phyloP scores from a whole-genome alignment of 176 grass and related monocot genomes.

The Eragrostis nindensis region DNA sequence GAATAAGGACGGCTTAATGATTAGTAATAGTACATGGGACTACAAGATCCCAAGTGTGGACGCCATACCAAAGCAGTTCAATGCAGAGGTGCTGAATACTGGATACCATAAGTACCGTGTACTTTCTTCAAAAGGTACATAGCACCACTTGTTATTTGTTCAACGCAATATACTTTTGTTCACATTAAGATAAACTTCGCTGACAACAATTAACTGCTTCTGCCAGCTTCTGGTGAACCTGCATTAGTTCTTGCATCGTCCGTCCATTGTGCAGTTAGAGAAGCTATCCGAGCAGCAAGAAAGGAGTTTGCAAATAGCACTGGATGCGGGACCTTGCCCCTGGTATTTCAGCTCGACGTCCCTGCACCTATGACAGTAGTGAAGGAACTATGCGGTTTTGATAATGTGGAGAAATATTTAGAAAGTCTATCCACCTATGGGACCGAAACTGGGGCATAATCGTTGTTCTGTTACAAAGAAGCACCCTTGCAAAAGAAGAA shows the following conservation, averaged over 20 bases:
- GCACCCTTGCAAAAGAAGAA: too few relatives aligned
- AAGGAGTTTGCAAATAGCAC: conserved; percentile 35
- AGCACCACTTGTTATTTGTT: neutral
- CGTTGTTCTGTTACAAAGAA: neutral
- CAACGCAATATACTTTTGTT: neutral
- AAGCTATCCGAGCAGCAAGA: conserved; percentile 61
- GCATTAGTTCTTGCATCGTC: conserved; percentile 71
- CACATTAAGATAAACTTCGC: neutral
- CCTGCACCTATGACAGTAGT: conserved; percentile 77
- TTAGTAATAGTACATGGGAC: conserved; percentile 63
- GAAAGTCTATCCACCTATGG: conserved; percentile 14
- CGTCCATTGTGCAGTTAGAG: conserved; percentile 68
- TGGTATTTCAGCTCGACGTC: conserved; percentile 59
- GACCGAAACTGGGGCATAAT: neutral
- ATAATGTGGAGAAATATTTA: conserved; percentile 73
- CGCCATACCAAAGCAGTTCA: conserved; percentile 69
- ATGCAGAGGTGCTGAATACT: conserved; percentile 56
- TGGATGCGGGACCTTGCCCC: conserved; percentile 1
- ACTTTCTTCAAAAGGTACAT: conserved; percentile 75
- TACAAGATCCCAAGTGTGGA: conserved; percentile 77
- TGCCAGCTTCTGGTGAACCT: conserved; percentile 75
- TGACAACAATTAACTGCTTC: conserved; percentile 16
- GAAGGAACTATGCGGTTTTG: conserved; percentile 71
- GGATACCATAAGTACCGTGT: conserved; percentile 64
- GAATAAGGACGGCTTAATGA: conserved; percentile 54